These are phyloP conservation scores for Fusarium sp. DNA, from an alignment of 2,329 filamentous ascomycete genomes.

Conservation along the genomic window DNA sequence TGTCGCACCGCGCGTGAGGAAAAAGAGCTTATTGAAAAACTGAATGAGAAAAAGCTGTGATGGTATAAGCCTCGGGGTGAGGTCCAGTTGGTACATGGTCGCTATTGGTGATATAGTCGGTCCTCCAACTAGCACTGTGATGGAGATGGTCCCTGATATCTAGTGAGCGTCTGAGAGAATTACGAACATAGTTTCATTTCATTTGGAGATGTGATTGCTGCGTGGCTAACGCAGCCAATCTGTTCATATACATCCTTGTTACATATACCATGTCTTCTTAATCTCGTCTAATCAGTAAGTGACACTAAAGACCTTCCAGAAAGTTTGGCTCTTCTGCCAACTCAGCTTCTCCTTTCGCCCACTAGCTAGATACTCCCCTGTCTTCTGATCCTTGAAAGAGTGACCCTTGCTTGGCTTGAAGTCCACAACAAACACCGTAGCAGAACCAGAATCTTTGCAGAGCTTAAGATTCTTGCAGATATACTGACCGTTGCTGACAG, in stretches of 20 bases:
- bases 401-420: background rate
- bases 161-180: background rate
- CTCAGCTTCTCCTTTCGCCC: background rate
- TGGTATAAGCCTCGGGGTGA: background rate
- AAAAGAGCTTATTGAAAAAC: background rate
- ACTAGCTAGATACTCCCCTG: background rate
- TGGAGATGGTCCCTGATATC: rapidly evolving
- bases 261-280: too few relatives aligned
- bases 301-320: slow-evolving; percentile 1
- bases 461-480: background rate
- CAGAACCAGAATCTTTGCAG: background rate
- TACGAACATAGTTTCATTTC: background rate
- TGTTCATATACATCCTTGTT: background rate
- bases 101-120: background rate
- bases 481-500: background rate
- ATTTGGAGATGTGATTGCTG: rapidly evolving
- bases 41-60: background rate
- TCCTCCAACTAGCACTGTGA: rapidly evolving
- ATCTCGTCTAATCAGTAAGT: background rate
- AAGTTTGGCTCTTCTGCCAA: background rate
- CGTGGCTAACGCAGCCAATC: background rate
- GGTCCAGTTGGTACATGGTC: background rate
- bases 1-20: background rate
- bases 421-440: background rate
- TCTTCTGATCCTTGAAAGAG: background rate